A percentile compares a stretch with the other conserved stretches of the same genome.
phyloP scores from a whole-genome alignment of 345 rosid genomes.

The Limnanthes douglasii region DNA sequence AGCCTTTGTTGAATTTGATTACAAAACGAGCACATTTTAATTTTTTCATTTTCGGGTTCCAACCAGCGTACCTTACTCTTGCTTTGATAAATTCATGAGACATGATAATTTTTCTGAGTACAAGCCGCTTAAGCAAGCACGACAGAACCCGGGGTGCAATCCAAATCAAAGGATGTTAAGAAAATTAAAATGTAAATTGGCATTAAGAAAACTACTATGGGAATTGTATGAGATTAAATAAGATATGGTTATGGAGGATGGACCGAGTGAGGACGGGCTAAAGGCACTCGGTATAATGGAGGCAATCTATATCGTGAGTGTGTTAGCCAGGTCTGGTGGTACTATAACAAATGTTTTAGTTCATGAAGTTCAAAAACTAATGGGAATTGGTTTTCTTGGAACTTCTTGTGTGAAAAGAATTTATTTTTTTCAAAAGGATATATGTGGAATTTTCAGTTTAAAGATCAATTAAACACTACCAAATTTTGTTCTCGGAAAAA shows the following conservation, averaged over 20 bases:
- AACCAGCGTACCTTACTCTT: conserved; percentile 34
- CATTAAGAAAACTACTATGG: conserved; percentile 33
- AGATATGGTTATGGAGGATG: conserved; percentile 77
- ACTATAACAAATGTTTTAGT: conserved; percentile 49
- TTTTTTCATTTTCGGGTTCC: conserved; percentile 61
- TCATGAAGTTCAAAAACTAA: conserved; percentile 54
- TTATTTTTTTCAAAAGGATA: conserved; percentile 58
- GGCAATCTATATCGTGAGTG: conserved; percentile 51
- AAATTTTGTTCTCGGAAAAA: conserved; percentile 32
- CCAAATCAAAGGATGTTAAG: conserved; percentile 19
- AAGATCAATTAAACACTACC: conserved; percentile 27
- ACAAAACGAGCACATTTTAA: conserved; percentile 50
- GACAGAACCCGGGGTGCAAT: conserved; percentile 34
- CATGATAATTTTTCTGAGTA: conserved; percentile 52
- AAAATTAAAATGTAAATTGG: conserved; percentile 37
- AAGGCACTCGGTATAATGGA: conserved; percentile 81
- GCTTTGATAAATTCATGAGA: conserved; percentile 51
- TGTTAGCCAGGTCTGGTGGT: conserved; percentile 50
- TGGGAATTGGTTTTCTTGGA: conserved; percentile 93
- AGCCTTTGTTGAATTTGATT: conserved; percentile 31
- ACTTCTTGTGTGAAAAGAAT: conserved; percentile 73
- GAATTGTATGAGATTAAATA: conserved; percentile 40
- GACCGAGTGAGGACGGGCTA: conserved; percentile 44
- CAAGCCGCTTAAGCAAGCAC: conserved; percentile 59
- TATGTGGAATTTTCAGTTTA: conserved; percentile 51